Evolutionary conservation across 768 basidiomycete species (phyloP).

Genomic region (Gloeostereum incarnatum): DNA sequence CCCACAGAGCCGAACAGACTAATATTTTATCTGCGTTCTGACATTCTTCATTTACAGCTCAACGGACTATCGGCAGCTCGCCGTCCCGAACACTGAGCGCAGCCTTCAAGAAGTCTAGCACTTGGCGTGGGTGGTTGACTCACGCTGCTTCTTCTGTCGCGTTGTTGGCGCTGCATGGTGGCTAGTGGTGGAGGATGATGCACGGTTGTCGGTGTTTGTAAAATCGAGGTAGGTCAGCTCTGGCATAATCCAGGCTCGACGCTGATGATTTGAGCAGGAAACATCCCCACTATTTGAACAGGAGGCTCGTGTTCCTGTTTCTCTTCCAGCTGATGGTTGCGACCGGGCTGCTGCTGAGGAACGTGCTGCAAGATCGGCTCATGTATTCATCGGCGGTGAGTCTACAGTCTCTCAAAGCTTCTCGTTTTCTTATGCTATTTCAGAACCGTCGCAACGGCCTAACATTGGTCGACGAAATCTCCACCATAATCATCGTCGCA

Average conservation of each 20-base stretch:
- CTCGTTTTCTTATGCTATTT: constrained; percentile 17
- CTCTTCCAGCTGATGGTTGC: constrained; percentile 42
- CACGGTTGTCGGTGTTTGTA: constrained; percentile 47
- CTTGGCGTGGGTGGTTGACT: constrained; percentile 30
- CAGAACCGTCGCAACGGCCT: constrained; percentile 6
- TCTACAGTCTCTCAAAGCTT: constrained; percentile 5
- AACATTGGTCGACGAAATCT: constrained; percentile 13
- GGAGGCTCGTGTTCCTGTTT: constrained; percentile 51
- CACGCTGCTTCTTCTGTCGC: constrained; percentile 39
- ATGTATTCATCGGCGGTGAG: constrained; percentile 31
- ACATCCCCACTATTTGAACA: constrained; percentile 68
- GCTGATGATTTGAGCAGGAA: constrained; percentile 33
- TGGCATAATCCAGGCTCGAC: constrained; percentile 17
- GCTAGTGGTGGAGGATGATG: constrained; percentile 26
- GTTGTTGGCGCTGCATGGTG: constrained; percentile 32
- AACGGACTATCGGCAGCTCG: constrained; percentile 39
- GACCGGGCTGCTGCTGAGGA: constrained; percentile 40
- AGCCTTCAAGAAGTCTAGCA: constrained; percentile 37
- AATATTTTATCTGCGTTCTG: constrained; percentile 46
- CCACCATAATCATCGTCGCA: constrained; percentile 25
- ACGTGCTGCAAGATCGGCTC: constrained; percentile 55
- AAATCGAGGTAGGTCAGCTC: constrained; percentile 46
- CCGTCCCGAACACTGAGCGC: constrained; percentile 37
- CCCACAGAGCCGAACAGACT: constrained; percentile 34
- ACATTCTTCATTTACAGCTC: constrained; percentile 48